Conservation (phyloP, 2,329 filamentous ascomycete genomes). For the Fusarium siculi region DNA sequence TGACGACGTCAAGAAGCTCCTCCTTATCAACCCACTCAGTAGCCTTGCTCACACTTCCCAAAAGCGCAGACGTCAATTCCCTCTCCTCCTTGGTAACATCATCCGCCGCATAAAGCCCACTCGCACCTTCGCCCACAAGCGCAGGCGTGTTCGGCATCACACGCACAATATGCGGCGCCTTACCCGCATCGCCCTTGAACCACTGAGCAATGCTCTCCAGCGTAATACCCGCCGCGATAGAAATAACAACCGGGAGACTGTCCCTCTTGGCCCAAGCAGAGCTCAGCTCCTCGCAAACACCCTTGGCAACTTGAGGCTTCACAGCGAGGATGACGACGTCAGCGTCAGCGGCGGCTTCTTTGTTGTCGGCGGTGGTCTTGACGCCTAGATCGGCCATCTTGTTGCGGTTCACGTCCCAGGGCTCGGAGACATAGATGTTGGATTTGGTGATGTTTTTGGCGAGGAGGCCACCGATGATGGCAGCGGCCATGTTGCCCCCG, state of each 20-base stretch:
- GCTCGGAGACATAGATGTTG: constrained; percentile 61
- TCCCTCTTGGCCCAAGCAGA: constrained; percentile 49
- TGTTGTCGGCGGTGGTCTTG: constrained; percentile 58
- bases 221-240: constrained; percentile 62
- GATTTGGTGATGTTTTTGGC: constrained; percentile 55
- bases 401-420: constrained; percentile 63
- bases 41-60: constrained; percentile 59
- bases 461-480: constrained; percentile 62
- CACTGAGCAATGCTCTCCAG: constrained; percentile 56
- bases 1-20: constrained; percentile 61
- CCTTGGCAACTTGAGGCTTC: constrained; percentile 62
- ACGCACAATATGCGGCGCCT: constrained; percentile 57
- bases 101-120: constrained; percentile 57
- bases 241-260: constrained; percentile 57
- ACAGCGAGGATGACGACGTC: constrained; percentile 62
- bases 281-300: constrained; percentile 59
- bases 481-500: constrained; percentile 64
- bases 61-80: constrained; percentile 54
- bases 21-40: constrained; percentile 62
- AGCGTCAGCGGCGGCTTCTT: constrained; percentile 55
- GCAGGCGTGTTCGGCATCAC: constrained; percentile 66
- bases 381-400: constrained; percentile 60
- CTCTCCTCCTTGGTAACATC: constrained; percentile 56
- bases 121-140: constrained; percentile 61
- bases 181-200: constrained; percentile 52